Evolutionary conservation across 2,329 filamentous ascomycete genomes (phyloP), one percentile per base, ranked within the genome.

Genomic region (Orbilia javanica): DNA sequence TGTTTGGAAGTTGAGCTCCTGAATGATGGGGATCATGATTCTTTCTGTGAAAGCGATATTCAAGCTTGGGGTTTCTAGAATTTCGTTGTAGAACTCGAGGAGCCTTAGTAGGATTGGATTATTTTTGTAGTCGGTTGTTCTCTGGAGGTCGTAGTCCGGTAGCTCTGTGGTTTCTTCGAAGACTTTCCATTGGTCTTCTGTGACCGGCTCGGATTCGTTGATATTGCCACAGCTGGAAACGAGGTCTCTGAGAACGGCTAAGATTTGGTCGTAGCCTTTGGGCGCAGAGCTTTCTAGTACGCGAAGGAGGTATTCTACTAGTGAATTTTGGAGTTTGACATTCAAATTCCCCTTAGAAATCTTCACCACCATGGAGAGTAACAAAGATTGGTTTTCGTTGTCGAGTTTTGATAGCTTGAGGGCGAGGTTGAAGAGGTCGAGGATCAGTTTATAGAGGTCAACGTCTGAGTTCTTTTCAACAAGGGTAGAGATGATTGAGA

Each of bases 1-100:
- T 4, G 48, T 55, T 48, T 63, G 39, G 2, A 20, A 27, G 11
- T 55, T 72, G 18, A 72, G n/a, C 8, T 50, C 15, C 3, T 72
- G 29, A 4, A 72, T 46, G 18, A 72, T 72, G 6, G 68, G 68
- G 8, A 72, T 13, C 29, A 72, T 34, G 3, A 72, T 36, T 18
- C 46, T 36, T 18, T 65, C 20, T 10, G 31, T 39, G 29, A 72
- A 55, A 10, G 3, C 2, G 6, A 13, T 11, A 7, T 53, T 34
- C 15, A 39, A 18, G 2, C 11, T 39, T 18, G 1, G n/a, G 7
- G 20, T 25, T n/a, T 20, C 5, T 5, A 2, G n/a, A 22, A 22
- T 57, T 1, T 57, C 1, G n/a, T 57, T 13, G 22, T 67, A 42
- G 18, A 67, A 67, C 1, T 44, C 5, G 15, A 31, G 3, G 11